Conservation (phyloP, 345 rosid species). For the Balakata baccata region DNA sequence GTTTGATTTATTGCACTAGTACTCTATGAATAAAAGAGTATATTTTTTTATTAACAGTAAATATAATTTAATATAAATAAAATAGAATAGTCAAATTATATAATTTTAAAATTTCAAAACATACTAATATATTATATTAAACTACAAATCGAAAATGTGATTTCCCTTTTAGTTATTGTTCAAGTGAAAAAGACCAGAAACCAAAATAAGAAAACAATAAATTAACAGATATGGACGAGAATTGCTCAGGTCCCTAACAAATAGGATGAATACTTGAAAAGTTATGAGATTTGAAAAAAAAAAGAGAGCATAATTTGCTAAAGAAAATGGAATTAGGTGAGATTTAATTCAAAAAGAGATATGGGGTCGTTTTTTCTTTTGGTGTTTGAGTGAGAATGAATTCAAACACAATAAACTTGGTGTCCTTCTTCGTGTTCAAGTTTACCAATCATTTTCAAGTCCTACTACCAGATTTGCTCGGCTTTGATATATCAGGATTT, state of each 20-base stretch:
- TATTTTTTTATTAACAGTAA: too few species aligned
- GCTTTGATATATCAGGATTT: background rate
- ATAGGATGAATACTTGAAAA: background rate
- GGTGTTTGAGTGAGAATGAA: slow-evolving; percentile 1
- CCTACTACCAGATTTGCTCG: background rate
- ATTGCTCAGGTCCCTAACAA: background rate
- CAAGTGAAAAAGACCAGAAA: too few species aligned
- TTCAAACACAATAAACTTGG: too few species aligned
- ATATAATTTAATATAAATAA: too few species aligned
- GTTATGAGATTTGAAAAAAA: background rate
- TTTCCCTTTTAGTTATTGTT: too few species aligned
- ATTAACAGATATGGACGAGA: background rate
- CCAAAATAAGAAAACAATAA: too few species aligned
- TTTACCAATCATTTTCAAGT: slow-evolving; percentile 10
- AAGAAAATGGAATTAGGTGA: background rate
- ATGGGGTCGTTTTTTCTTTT: background rate
- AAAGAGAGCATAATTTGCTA: background rate
- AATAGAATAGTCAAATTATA: too few species aligned
- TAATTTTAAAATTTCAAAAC: too few species aligned
- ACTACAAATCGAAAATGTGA: too few species aligned
- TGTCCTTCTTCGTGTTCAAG: background rate
- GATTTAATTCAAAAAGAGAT: slow-evolving; percentile 12
- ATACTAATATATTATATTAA: too few species aligned
- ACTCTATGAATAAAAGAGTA: too few species aligned
- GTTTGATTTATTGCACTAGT: too few species aligned